Evolutionary conservation across 192 early-diverging fungal species (phyloP), one percentile per base, ranked within the genome.

Genomic region (Spizellomyces punctatus): DNA sequence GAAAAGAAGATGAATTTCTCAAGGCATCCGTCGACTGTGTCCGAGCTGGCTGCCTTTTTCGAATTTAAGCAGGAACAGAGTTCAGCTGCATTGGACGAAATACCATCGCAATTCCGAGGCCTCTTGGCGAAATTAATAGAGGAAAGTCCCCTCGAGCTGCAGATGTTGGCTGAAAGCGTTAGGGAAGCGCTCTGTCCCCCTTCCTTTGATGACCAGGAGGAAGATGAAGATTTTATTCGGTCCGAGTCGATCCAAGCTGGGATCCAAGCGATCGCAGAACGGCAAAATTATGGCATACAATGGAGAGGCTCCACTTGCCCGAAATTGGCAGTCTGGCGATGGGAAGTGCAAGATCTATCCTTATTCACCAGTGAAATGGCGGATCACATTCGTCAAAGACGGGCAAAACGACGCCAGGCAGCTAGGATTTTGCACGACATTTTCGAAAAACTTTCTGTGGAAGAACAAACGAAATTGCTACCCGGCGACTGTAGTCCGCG

Each of bases 281-380:
- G 68, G 10, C 9, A 42, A 45, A 70, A 70, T 46, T 70, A 70
- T 46, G 68, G 68, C 5, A 14, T 70, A n/a, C 10, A 44, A 21
- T 10, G 50, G 5, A 16, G 58, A n/a, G 52, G 52, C 17, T n/a
- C 22, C 5, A 45, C 16, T 27, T 43, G 8, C 17, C 69, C 36
- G 5, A 14, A 84, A 66, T 64, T 88, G 6, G 76, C 77, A 7
- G 61, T 88, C 9, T 75, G 63, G 60, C 69, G 86, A 21, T 86
- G 84, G 85, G 85, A 88, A 64, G 81, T 81, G 5, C 72, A 79
- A 56, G 77, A 88, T 70, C 57, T 86, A 10, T 55, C 67, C 10
- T 45, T 48, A 0, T 83, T 83, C 63, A 84, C 86, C 2, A 21
- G 19, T 6, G 83, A 88, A 48, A 71, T 88, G 63, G 78, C 74